Evolutionary conservation across 495 filamentous ascomycete genomes (phyloP).

Genomic region (Bacidia gigantensis): DNA sequence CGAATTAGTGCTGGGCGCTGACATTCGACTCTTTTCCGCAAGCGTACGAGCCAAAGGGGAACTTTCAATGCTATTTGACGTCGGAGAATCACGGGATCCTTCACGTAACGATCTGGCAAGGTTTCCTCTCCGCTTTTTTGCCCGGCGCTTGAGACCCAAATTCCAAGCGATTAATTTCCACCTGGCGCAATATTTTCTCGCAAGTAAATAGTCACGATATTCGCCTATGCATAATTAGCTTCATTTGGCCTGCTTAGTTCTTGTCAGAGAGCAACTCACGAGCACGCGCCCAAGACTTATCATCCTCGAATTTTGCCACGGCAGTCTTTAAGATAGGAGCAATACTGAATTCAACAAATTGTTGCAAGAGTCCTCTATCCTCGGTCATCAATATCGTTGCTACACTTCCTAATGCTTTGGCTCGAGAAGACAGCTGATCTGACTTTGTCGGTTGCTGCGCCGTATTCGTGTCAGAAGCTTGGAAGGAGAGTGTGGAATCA

Average conservation of each 20-base stretch:
- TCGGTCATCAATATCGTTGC: conserved; percentile 11
- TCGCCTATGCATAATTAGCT: conserved; percentile 16
- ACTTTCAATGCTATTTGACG: background rate
- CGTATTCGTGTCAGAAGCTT: background rate
- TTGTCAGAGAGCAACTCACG: conserved; percentile 11
- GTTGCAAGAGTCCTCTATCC: conserved; percentile 17
- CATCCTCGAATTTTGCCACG: conserved; percentile 14
- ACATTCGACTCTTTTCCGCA: background rate
- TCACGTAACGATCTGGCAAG: conserved; percentile 16
- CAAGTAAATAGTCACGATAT: conserved; percentile 11
- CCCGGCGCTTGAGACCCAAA: conserved; percentile 14
- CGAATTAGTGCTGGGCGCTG: background rate
- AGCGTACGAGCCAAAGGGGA: background rate
- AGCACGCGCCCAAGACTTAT: conserved; percentile 17
- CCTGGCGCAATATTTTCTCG: conserved; percentile 12
- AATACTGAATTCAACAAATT: conserved; percentile 17
- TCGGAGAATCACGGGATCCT: background rate
- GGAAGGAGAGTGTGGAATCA: too few relatives aligned
- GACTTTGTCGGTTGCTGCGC: background rate
- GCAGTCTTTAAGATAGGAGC: conserved; percentile 12
- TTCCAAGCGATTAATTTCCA: conserved; percentile 19
- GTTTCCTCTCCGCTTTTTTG: conserved; percentile 14
- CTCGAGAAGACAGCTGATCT: background rate
- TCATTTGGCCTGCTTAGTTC: background rate
- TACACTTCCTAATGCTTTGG: conserved; percentile 9